Percentiles rank a stretch among this genome's conserved stretches.
Evolutionary conservation across 1,139 yeast genomes (phyloP).

Genomic region (Wickerhamomyces sp.): DNA sequence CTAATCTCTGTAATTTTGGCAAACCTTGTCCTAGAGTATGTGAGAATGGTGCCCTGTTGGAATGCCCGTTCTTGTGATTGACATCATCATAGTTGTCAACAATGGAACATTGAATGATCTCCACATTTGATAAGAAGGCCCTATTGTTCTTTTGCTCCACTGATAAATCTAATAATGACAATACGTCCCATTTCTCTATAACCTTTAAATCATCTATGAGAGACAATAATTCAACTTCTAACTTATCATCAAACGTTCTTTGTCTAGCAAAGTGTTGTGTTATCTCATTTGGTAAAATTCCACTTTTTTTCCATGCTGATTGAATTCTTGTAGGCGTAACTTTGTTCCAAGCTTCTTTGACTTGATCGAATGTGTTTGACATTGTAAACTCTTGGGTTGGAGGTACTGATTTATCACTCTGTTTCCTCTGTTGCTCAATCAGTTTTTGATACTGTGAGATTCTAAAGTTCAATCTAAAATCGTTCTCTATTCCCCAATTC

Average conservation of each 20-base stretch:
- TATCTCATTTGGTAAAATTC: conserved; percentile 30
- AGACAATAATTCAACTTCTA: conserved; percentile 35
- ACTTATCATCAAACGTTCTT: conserved; percentile 28
- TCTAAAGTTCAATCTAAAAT: conserved; percentile 54
- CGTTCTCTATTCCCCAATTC: conserved; percentile 62
- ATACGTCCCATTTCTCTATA: conserved; percentile 54
- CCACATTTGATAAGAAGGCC: conserved; percentile 58
- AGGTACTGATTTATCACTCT: conserved; percentile 17
- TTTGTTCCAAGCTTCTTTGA: conserved; percentile 51
- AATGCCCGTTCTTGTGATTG: conserved; percentile 14
- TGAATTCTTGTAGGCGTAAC: conserved; percentile 42
- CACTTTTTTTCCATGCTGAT: conserved; percentile 48
- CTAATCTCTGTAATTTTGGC: conserved; percentile 18
- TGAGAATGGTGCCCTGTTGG: conserved; percentile 21
- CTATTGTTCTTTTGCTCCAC: conserved; percentile 52
- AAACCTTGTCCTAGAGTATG: conserved; percentile 22
- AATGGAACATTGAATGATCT: conserved; percentile 57
- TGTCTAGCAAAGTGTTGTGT: conserved; percentile 19
- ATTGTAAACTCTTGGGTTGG: conserved; percentile 43
- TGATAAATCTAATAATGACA: conserved; percentile 49
- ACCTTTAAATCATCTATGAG: conserved; percentile 43
- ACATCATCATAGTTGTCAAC: conserved; percentile 38
- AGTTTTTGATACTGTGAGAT: conserved; percentile 55
- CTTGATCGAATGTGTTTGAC: conserved; percentile 53
- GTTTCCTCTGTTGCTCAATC: conserved; percentile 28